Evolutionary conservation across 2,329 filamentous ascomycete genomes (phyloP).

Genomic region (Verticillium albo-atrum): DNA sequence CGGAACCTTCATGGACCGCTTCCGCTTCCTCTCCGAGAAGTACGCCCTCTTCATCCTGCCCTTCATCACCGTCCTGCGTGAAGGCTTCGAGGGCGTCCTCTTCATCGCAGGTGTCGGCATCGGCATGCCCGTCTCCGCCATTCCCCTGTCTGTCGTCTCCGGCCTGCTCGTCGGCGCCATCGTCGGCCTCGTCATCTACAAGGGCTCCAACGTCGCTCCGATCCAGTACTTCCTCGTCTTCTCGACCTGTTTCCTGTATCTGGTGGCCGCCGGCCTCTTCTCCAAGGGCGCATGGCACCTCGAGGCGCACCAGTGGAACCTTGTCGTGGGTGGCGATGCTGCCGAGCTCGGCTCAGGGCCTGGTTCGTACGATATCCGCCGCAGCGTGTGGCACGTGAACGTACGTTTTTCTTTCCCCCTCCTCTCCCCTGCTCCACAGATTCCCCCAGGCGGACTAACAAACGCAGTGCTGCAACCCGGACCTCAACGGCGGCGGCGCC

Average conservation of each 20-base stretch:
- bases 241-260: slow-evolving; percentile 75
- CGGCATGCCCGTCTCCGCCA: slow-evolving; percentile 60
- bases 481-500: slow-evolving; percentile 59
- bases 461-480: slow-evolving; percentile 61
- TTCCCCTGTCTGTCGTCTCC: slow-evolving; percentile 65
- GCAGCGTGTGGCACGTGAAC: slow-evolving; percentile 80
- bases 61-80: slow-evolving; percentile 72
- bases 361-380: slow-evolving; percentile 71
- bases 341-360: slow-evolving; percentile 50
- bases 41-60: slow-evolving; percentile 76
- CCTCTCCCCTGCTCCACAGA: too few relatives aligned
- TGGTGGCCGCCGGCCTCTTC: slow-evolving; percentile 77
- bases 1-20: slow-evolving; percentile 5
- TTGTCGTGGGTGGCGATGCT: slow-evolving; percentile 52
- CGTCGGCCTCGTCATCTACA: slow-evolving; percentile 69
- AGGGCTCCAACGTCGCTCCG: slow-evolving; percentile 23
- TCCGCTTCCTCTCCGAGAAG: slow-evolving; percentile 44
- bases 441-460: slow-evolving; percentile 24
- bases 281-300: slow-evolving; percentile 70
- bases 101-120: slow-evolving; percentile 75
- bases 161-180: slow-evolving; percentile 59
- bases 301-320: slow-evolving; percentile 60
- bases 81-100: slow-evolving; percentile 74
- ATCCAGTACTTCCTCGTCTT: slow-evolving; percentile 69
- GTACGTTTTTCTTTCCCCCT: slow-evolving; percentile 32